Conservation (phyloP, 2,329 filamentous ascomycete genomes). For the Stachybotrys echinatus region DNA sequence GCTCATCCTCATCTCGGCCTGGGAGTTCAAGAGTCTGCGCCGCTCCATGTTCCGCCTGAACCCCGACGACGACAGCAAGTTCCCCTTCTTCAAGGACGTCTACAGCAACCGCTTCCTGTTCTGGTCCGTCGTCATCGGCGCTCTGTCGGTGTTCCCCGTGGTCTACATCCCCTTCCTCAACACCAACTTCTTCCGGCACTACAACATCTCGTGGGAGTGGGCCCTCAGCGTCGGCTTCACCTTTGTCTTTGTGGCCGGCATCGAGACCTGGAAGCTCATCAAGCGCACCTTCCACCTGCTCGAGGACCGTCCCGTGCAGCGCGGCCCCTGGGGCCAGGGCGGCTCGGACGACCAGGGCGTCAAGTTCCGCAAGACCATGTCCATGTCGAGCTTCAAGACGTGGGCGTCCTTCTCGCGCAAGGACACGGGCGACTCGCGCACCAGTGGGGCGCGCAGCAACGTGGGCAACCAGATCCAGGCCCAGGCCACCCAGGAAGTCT, state of each 20-base stretch:
- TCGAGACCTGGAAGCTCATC: constrained; percentile 67
- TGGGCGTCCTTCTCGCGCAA: constrained; percentile 37
- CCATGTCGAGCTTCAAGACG: constrained; percentile 45
- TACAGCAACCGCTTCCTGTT: constrained; percentile 68
- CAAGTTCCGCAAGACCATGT: constrained; percentile 42
- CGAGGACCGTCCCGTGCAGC: constrained; percentile 44
- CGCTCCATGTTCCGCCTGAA: constrained; percentile 67
- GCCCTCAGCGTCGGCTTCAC: constrained; percentile 60
- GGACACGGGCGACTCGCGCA: constrained; percentile 30
- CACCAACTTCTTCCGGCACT: constrained; percentile 67
- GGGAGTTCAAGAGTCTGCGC: constrained; percentile 71
- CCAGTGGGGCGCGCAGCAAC: background rate
- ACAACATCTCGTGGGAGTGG: constrained; percentile 71
- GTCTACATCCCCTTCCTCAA: constrained; percentile 72
- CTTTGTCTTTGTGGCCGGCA: constrained; percentile 58
- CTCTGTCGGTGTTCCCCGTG: constrained; percentile 58
- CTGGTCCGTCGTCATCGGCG: constrained; percentile 57
- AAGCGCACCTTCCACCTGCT: constrained; percentile 55
- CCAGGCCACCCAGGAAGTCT: background rate
- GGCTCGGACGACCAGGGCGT: constrained; percentile 39
- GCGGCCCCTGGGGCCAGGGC: constrained; percentile 48
- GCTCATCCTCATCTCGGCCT: constrained; percentile 68
- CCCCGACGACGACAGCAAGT: constrained; percentile 41
- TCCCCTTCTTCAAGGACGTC: constrained; percentile 56
- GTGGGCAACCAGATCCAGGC: background rate